Base-by-base conservation (phyloP, 495 filamentous ascomycete genomes). In the Aspergillus hancockii region DNA sequence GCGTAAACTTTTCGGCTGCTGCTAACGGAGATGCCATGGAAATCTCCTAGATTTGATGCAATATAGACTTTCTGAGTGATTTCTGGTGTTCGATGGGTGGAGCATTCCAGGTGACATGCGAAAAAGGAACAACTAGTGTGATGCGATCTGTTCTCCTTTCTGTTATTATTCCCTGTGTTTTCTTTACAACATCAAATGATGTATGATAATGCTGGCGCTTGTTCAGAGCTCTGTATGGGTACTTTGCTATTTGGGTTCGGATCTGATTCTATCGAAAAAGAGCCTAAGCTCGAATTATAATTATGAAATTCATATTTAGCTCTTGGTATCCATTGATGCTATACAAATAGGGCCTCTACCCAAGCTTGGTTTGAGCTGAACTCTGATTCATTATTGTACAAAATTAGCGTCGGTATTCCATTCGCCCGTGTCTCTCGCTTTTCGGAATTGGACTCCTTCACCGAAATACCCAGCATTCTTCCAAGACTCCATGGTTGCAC, bases 391-490 rank as follows among this genome's bases (percentile, higher is more conserved):
- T 57, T 63, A 54, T 82, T 68, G 87, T 67, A 83, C 75, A 81
- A 92, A 93, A 55, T 76, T 78, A 18, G 81, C 83, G 14, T 80
- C 61, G 41, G 79, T 73, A 41, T 71, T 85, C 92, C 92, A 97
- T 32, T 72, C 69, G 40, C 67, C 67, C 25, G 81, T 76, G 30
- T 83, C 81, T 13, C 84, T 87, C 6, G 76, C 83, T 43, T 73
- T 79, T 54, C 88, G 79, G 67, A 98, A 98, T 70, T 98, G 93
- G 23, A 96, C 90, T 0, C 91, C 93, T 63, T 96, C 90, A 2
- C 88, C 91, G 75, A 98, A 98, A 63, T 97, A 98, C 6, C 95
- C 95, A 12, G 91, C 91, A 55, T 88, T 82, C 59, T 87, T 83
- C 94, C 94, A 98, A 0, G 89, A 87, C 47, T 81, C 80, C 94